Evolutionary conservation across 1,284 basidiomycete genomes (phyloP), one percentile per base, ranked within the genome.

Genomic region (Cronartium ribicola): DNA sequence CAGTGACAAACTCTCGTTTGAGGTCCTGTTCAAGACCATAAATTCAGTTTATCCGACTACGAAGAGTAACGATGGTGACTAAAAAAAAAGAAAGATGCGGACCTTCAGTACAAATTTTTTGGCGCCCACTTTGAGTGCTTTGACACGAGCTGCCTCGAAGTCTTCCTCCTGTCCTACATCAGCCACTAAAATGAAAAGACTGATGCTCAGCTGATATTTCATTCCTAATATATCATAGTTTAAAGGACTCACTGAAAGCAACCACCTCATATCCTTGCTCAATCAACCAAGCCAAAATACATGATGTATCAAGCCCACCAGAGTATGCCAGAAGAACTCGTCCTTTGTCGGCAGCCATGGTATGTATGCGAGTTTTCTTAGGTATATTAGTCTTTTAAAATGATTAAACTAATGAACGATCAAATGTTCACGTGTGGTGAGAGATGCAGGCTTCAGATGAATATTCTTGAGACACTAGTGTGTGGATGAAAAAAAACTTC

Each of bases 91-190:
- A 36, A n/a, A 51, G 20, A 20, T 6, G 44, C 46, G 8, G 14
- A 73, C 64, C 41, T 66, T 60, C 60, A 73, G 37, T 14, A 73
- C 57, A 46, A 73, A 71, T 83, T 92, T 94, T 81, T 90, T 90
- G 46, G 95, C 95, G 76, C 95, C 96, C 76, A 95, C 92, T 79
- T 87, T 87, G 78, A 95, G 84, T 39, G 95, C 94, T 84, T 99
- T 99, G 79, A 86, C 86, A 79, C 90, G 88, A 69, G 95, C 95
- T 75, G 94, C 94, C 76, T 87, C 91, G 81, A 96, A 98, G 83
- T 99, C 94, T 90, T 98, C 95, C 83, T 98, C 94, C 83, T 98
- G 95, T 40, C 95, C 95, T 77, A 98, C 93, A 84, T 98, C 93
- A 66, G 94, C 94, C 94, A 98, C 69, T 73, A 64, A 51, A 17